Percentiles rank a stretch among this genome's conserved stretches.
Conservation (phyloP, 2,329 filamentous ascomycete species). For the Ophiostoma australiae region DNA sequence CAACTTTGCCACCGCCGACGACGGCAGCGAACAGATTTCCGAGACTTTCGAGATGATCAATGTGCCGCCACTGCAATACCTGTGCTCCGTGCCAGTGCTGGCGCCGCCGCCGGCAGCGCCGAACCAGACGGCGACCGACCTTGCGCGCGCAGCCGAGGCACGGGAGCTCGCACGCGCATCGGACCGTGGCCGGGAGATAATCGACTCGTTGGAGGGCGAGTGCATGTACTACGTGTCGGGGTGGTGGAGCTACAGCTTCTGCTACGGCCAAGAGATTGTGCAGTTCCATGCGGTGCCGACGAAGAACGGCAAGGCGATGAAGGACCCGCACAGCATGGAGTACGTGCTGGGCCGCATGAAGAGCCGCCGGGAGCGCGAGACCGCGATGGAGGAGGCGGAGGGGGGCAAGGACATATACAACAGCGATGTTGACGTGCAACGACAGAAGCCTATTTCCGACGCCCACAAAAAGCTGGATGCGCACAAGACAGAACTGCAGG, state of each 20-base stretch:
- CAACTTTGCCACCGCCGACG: conserved; percentile 32
- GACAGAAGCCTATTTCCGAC: conserved; percentile 24
- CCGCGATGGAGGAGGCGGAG: background rate
- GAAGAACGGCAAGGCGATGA: conserved; percentile 67
- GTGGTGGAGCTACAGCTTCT: conserved; percentile 97
- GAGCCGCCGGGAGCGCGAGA: background rate
- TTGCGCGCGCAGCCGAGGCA: conserved; percentile 68
- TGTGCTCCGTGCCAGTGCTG: conserved; percentile 78
- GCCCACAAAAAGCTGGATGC: conserved; percentile 29
- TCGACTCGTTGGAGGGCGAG: conserved; percentile 68
- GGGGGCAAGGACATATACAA: conserved; percentile 21
- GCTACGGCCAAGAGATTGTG: conserved; percentile 79
- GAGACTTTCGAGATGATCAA: conserved; percentile 69
- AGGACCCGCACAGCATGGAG: conserved; percentile 69
- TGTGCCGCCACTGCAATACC: conserved; percentile 63
- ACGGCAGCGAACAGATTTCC: conserved; percentile 35
- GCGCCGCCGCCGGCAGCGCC: conserved; percentile 48
- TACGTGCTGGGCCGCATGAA: conserved; percentile 67
- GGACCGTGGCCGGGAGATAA: conserved; percentile 71
- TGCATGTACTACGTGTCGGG: conserved; percentile 80
- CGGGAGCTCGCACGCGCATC: conserved; percentile 75
- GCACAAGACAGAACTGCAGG: conserved; percentile 62
- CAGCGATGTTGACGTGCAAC: conserved; percentile 27
- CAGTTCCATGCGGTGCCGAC: conserved; percentile 83
- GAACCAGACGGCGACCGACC: conserved; percentile 61